phyloP scores from a whole-genome alignment of 2,329 filamentous ascomycete genomes.

The Blastomyces silverae region DNA sequence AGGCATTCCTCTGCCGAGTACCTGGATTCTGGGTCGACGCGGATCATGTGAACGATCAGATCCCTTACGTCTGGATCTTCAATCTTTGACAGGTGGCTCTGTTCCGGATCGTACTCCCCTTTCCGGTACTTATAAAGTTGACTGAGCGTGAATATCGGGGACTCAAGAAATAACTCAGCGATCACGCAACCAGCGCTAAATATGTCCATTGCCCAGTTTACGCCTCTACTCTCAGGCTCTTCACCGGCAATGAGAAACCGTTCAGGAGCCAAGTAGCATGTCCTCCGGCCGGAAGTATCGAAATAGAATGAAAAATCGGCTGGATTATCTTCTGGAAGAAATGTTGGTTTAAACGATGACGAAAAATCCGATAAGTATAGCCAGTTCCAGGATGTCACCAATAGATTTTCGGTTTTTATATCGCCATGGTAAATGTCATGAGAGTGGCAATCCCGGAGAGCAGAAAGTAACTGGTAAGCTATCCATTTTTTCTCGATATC shows the following conservation, averaged over 20 bases:
- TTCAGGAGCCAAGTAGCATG: constrained; percentile 92
- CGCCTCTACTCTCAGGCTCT: constrained; percentile 55
- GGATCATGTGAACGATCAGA: constrained; percentile 92
- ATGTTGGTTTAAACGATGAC: constrained; percentile 87
- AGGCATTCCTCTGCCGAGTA: constrained; percentile 93
- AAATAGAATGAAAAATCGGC: constrained; percentile 98
- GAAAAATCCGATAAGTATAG: constrained; percentile 97
- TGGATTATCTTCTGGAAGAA: constrained; percentile 91
- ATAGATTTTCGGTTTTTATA: constrained; percentile 94
- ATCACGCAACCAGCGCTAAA: constrained; percentile 97
- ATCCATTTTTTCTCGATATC: constrained; percentile 99
- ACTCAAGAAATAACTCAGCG: constrained; percentile 88
- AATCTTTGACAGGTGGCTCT: constrained; percentile 75
- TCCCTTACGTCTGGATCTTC: constrained; percentile 80
- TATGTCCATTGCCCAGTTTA: constrained; percentile 95
- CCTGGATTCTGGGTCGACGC: constrained; percentile 81
- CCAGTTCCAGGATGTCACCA: constrained; percentile 99
- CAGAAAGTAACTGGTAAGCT: constrained; percentile 88
- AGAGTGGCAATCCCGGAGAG: constrained; percentile 82
- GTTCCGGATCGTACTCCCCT: constrained; percentile 82
- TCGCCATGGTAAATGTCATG: constrained; percentile 91
- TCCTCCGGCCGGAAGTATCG: constrained; percentile 81
- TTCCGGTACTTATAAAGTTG: constrained; percentile 92
- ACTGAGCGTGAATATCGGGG: constrained; percentile 94
- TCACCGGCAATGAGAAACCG: constrained; percentile 70